A percentile compares a stretch with the other conserved stretches of the same genome.
phyloP scores from a whole-genome alignment of 148 eudicot species.

The Camellia granthamiana region DNA sequence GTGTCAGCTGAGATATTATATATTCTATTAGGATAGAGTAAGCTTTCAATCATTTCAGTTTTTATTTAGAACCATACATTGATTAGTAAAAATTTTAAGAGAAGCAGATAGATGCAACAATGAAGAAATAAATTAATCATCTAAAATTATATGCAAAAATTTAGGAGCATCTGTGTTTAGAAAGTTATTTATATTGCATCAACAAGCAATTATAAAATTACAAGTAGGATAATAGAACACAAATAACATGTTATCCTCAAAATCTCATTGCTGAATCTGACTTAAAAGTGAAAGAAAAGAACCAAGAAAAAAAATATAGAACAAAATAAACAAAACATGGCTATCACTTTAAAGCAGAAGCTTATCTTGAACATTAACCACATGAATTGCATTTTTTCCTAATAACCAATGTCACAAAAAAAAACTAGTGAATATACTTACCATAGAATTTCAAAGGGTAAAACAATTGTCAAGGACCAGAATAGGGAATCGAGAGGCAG shows the following conservation, averaged over 20 bases:
- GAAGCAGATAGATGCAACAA: background rate
- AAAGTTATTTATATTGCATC: background rate
- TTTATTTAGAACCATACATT: background rate
- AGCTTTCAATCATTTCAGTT: background rate
- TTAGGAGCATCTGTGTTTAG: background rate
- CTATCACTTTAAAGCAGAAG: too few species aligned
- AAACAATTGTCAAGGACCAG: too few species aligned
- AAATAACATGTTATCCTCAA: background rate
- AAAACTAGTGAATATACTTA: too few species aligned
- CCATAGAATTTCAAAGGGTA: background rate
- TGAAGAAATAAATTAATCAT: background rate
- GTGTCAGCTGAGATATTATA: background rate
- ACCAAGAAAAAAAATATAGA: too few species aligned
- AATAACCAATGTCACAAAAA: too few species aligned
- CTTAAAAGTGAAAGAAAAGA: too few species aligned
- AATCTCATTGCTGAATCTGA: too few species aligned
- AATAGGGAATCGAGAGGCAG: too few species aligned
- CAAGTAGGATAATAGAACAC: background rate
- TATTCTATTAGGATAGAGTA: background rate
- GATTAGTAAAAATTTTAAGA: background rate
- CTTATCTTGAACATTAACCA: too few species aligned
- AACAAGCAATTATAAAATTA: conserved; percentile 12
- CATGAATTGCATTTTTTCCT: too few species aligned
- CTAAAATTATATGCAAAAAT: background rate
- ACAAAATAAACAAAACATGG: too few species aligned